Conservation (phyloP, 2,329 filamentous ascomycete genomes). For the Clonostachys rosea region DNA sequence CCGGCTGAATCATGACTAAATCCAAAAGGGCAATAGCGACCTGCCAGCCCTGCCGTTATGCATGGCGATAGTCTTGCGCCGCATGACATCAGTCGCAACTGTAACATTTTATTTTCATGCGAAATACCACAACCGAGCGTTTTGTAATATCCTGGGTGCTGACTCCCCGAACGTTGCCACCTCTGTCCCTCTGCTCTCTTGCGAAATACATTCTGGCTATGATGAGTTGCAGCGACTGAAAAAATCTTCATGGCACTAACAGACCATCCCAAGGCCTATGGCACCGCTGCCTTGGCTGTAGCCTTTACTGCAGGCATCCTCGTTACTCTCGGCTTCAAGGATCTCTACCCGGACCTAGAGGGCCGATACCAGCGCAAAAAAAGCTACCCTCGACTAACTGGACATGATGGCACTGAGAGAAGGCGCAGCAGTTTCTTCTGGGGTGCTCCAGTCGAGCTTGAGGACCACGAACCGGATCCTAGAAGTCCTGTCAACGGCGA, state of each 20-base stretch:
- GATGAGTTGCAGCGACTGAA: too few species aligned
- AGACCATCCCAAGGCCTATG: constrained; percentile 57
- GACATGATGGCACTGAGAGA: constrained; percentile 1
- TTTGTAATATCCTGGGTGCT: too few species aligned
- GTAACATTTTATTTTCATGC: too few species aligned
- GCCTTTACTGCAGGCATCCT: constrained; percentile 77
- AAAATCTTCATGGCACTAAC: constrained; percentile 47
- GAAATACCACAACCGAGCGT: too few species aligned
- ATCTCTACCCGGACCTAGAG: constrained; percentile 73
- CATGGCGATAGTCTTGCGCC: too few species aligned
- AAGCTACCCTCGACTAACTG: constrained; percentile 9
- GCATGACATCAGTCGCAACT: too few species aligned
- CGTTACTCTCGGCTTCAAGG: constrained; percentile 73
- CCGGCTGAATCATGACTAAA: too few species aligned
- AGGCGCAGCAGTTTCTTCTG: constrained; percentile 38
- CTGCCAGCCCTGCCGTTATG: too few species aligned
- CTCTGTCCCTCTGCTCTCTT: too few species aligned
- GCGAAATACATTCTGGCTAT: too few species aligned
- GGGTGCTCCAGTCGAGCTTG: constrained; percentile 43
- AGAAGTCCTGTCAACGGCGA: constrained; percentile 27
- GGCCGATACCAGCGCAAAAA: constrained; percentile 50
- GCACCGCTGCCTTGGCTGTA: constrained; percentile 60
- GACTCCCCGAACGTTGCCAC: too few species aligned
- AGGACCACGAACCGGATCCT: constrained; percentile 44
- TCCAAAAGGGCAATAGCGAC: too few species aligned